These are phyloP conservation scores for Cordyceps fumosorosea DNA, from an alignment of 2,329 filamentous ascomycete species.

Conservation along the genomic window DNA sequence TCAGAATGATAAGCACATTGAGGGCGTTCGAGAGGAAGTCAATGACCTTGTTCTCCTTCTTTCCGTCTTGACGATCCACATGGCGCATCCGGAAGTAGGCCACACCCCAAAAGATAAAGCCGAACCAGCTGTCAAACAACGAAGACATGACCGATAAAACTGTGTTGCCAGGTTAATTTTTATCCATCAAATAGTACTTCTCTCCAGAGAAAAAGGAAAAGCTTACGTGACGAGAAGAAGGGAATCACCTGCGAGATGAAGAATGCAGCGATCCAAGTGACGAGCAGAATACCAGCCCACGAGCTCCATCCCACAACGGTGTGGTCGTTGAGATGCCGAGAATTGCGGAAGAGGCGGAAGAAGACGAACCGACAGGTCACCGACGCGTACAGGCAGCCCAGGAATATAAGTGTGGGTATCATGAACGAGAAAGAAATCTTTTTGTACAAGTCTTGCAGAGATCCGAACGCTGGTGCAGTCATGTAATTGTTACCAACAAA, in stretches of 20 bases:
- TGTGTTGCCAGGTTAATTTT: slow-evolving; percentile 19
- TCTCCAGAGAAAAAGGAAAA: neutral
- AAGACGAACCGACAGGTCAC: slow-evolving; percentile 88
- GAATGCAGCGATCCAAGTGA: slow-evolving; percentile 81
- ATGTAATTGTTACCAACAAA: slow-evolving; percentile 81
- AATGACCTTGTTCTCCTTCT: slow-evolving; percentile 42
- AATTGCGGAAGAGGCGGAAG: slow-evolving; percentile 77
- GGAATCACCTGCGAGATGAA: slow-evolving; percentile 90
- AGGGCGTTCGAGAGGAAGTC: slow-evolving; percentile 51
- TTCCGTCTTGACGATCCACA: slow-evolving; percentile 51
- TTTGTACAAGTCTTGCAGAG: slow-evolving; percentile 70
- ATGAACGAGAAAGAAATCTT: slow-evolving; percentile 92
- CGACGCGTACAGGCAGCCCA: slow-evolving; percentile 84
- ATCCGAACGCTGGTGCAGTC: slow-evolving; percentile 80
- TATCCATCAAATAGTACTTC: neutral
- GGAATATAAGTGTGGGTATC: slow-evolving; percentile 89
- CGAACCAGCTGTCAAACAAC: slow-evolving; percentile 87
- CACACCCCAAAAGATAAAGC: slow-evolving; percentile 91
- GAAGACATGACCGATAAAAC: slow-evolving; percentile 73
- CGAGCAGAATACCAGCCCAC: slow-evolving; percentile 66
- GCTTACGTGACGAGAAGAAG: slow-evolving; percentile 72
- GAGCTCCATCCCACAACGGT: slow-evolving; percentile 73
- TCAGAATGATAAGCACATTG: slow-evolving; percentile 66
- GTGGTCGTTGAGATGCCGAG: slow-evolving; percentile 72
- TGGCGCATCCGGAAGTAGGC: slow-evolving; percentile 72